Evolutionary conservation across 2,329 filamentous ascomycete genomes (phyloP).

Genomic region (Pezicula neosporulosa): DNA sequence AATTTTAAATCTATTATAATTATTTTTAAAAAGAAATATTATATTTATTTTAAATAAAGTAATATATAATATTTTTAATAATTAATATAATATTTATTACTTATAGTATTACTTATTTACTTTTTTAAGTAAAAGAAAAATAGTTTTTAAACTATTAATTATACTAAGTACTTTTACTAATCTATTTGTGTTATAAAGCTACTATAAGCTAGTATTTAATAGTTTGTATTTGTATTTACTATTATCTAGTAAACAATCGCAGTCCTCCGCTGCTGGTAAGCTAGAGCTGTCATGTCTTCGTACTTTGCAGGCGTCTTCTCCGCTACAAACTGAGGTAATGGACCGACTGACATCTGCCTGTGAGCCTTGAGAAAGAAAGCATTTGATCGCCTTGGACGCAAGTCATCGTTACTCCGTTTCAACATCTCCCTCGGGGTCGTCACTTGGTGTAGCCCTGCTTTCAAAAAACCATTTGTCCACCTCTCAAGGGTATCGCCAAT

Average conservation of each 20-base stretch:
- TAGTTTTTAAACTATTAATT: not conserved
- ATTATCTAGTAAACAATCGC: not conserved
- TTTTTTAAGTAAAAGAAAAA: no score
- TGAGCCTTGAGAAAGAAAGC: slow-evolving; percentile 1
- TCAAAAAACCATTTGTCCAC: slow-evolving; percentile 39
- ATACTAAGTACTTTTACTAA: not conserved
- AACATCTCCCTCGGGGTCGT: not conserved
- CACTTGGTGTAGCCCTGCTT: slow-evolving; percentile 1
- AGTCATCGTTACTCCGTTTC: not conserved
- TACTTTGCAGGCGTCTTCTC: not conserved
- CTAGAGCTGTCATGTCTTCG: not conserved
- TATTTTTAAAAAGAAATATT: no score
- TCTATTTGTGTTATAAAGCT: not conserved
- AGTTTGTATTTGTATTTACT: not conserved
- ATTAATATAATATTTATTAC: no score
- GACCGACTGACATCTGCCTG: slow-evolving; percentile 1
- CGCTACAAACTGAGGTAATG: not conserved
- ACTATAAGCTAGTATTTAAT: not conserved
- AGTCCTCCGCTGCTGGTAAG: slow-evolving; percentile 2
- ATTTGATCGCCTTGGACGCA: not conserved
- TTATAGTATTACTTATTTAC: no score
- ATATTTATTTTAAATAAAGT: no score
- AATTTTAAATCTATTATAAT: no score
- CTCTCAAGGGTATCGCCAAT: slow-evolving; percentile 42
- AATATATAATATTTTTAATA: no score